Percentiles rank a stretch among this genome's conserved stretches.
Evolutionary conservation across 495 filamentous ascomycete genomes (phyloP).

Genomic region (Sordaria brevicollis): DNA sequence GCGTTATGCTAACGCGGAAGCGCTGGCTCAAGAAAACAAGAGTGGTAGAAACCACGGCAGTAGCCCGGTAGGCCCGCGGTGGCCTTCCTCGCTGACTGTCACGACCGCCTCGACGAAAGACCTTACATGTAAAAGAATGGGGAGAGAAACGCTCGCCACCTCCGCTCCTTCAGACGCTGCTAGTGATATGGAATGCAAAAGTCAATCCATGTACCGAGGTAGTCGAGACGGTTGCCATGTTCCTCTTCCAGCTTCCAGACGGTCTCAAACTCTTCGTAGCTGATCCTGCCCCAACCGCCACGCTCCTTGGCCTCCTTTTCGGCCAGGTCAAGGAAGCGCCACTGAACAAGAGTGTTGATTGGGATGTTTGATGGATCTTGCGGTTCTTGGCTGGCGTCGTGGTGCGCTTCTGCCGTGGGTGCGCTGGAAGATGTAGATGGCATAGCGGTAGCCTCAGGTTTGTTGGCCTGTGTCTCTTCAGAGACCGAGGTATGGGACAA

Average conservation of each 20-base stretch:
- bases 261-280: constrained; percentile 60
- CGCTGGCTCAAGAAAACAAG: too few relatives aligned
- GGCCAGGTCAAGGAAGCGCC: constrained; percentile 50
- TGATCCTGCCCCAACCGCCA: constrained; percentile 65
- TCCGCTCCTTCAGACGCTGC: too few relatives aligned
- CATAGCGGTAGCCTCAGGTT: not conserved
- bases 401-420: not conserved
- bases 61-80: too few relatives aligned
- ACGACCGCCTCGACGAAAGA: too few relatives aligned
- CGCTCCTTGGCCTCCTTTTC: constrained; percentile 55
- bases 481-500: constrained; percentile 5
- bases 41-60: too few relatives aligned
- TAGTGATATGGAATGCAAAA: constrained; percentile 48
- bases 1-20: too few relatives aligned
- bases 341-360: constrained; percentile 28
- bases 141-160: too few relatives aligned
- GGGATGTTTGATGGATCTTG: constrained; percentile 6
- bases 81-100: too few relatives aligned
- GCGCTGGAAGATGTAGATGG: not conserved
- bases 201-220: constrained; percentile 79
- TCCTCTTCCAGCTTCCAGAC: constrained; percentile 56
- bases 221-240: constrained; percentile 48
- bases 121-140: too few relatives aligned
- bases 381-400: not conserved
- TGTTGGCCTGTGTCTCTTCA: constrained; percentile 6